Conservation (phyloP, 805 yeast species). For the Zygoascus tannicola region DNA sequence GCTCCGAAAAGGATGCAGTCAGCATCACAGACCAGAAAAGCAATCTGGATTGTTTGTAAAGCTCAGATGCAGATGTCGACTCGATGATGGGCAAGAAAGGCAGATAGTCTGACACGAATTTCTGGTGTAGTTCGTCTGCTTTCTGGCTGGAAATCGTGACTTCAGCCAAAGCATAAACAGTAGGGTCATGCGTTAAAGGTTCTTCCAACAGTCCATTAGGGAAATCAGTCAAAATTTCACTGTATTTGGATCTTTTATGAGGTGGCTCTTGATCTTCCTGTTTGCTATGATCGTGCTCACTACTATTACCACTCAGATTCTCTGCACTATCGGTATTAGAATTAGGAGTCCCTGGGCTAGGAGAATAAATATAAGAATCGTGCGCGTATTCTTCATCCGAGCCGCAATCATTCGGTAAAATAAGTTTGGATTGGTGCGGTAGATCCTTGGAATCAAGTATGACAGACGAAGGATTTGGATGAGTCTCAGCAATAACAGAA, state of each 20-base stretch:
- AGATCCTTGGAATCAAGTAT: not conserved
- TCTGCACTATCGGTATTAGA: not conserved
- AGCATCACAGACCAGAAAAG: slow-evolving; percentile 86
- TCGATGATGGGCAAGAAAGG: slow-evolving; percentile 76
- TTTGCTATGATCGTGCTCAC: not conserved
- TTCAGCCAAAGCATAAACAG: slow-evolving; percentile 67
- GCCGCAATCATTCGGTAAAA: not conserved
- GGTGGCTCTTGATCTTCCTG: not conserved
- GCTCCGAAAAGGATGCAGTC: slow-evolving; percentile 78
- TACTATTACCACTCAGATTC: not conserved
- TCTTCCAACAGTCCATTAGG: not conserved
- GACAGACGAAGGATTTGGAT: not conserved
- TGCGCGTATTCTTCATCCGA: not conserved
- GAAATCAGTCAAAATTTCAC: not conserved
- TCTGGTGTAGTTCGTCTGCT: slow-evolving; percentile 63
- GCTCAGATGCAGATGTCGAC: slow-evolving; percentile 60
- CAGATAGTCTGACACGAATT: slow-evolving; percentile 55
- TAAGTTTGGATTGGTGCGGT: not conserved
- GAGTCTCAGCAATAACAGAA: slow-evolving; percentile 11
- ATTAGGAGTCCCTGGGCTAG: not conserved
- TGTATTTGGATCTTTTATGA: not conserved
- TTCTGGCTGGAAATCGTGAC: slow-evolving; percentile 55
- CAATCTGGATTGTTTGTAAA: slow-evolving; percentile 74
- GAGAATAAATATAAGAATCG: not conserved
- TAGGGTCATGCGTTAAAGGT: slow-evolving; percentile 5